Percentiles rank a stretch among this genome's conserved stretches.
Conservation (phyloP, 1,139 yeast species). For the Lizanozyma gosingica region DNA sequence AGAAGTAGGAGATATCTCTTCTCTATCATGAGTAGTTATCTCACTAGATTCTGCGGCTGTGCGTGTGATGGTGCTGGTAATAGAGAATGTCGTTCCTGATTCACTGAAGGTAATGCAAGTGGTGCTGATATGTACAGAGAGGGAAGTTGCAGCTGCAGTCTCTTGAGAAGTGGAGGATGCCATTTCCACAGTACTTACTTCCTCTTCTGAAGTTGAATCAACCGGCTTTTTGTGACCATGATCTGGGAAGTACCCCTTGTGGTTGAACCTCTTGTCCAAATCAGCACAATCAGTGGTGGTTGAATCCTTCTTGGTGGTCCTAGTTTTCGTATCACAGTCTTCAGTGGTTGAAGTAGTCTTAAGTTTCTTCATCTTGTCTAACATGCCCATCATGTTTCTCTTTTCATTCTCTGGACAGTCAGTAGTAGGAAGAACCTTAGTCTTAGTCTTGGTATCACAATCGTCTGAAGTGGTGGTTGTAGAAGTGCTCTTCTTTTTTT, state of each 20-base stretch:
- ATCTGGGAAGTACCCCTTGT: background rate
- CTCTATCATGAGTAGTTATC: too few relatives aligned
- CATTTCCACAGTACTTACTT: too few relatives aligned
- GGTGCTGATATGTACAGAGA: background rate
- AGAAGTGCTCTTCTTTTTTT: background rate
- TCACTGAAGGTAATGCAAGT: background rate
- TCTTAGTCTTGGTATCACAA: background rate
- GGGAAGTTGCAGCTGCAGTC: too few relatives aligned
- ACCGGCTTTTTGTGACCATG: too few relatives aligned
- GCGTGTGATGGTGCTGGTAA: background rate
- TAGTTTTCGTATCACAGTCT: background rate
- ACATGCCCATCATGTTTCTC: background rate
- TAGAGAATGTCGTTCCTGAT: background rate
- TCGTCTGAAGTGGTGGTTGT: background rate
- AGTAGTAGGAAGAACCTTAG: background rate
- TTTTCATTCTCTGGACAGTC: background rate
- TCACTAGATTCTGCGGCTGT: background rate
- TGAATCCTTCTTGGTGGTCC: background rate
- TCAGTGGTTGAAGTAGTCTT: background rate
- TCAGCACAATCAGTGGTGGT: background rate
- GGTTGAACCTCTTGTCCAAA: background rate
- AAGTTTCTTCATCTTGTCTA: background rate
- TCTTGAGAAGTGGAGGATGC: too few relatives aligned
- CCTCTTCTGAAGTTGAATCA: too few relatives aligned
- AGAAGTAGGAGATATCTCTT: too few relatives aligned